These are phyloP conservation scores for Pseudogymnoascus sp. DNA, from an alignment of 2,329 filamentous ascomycete genomes.

Conservation along the genomic window DNA sequence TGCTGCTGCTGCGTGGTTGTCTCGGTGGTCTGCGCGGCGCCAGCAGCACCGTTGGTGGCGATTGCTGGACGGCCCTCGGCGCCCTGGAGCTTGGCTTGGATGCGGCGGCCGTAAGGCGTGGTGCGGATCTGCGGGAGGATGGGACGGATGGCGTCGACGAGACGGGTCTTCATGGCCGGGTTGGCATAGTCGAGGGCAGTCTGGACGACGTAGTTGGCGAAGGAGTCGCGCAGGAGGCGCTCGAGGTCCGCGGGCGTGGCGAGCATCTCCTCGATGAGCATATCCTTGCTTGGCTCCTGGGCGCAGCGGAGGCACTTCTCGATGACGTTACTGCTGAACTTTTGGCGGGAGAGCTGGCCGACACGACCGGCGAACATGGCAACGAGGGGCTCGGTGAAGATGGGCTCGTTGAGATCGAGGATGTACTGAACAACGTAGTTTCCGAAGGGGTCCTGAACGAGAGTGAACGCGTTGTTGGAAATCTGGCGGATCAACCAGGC, in stretches of 20 bases:
- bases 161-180: slow-evolving; percentile 58
- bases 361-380: slow-evolving; percentile 67
- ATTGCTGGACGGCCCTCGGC: slow-evolving; percentile 35
- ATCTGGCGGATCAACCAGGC: slow-evolving; percentile 78
- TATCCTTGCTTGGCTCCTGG: slow-evolving; percentile 62
- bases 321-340: slow-evolving; percentile 98
- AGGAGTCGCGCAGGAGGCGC: slow-evolving; percentile 81
- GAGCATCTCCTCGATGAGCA: slow-evolving; percentile 78
- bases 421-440: slow-evolving; percentile 99
- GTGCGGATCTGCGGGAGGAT: slow-evolving; percentile 77
- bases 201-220: slow-evolving; percentile 96
- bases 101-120: slow-evolving; percentile 89
- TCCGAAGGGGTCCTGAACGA: slow-evolving; percentile 94
- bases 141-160: slow-evolving; percentile 80
- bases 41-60: neutral
- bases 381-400: slow-evolving; percentile 84
- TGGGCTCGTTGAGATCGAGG: slow-evolving; percentile 79
- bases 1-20: slow-evolving; percentile 14
- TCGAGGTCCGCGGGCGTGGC: slow-evolving; percentile 67
- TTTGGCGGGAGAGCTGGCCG: slow-evolving; percentile 75
- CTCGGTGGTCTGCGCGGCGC: neutral
- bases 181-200: slow-evolving; percentile 85
- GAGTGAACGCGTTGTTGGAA: slow-evolving; percentile 74
- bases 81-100: slow-evolving; percentile 75
- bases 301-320: slow-evolving; percentile 92